Evolutionary conservation across 805 yeast species (phyloP).

Genomic region (Maudiozyma pseudohumilis): DNA sequence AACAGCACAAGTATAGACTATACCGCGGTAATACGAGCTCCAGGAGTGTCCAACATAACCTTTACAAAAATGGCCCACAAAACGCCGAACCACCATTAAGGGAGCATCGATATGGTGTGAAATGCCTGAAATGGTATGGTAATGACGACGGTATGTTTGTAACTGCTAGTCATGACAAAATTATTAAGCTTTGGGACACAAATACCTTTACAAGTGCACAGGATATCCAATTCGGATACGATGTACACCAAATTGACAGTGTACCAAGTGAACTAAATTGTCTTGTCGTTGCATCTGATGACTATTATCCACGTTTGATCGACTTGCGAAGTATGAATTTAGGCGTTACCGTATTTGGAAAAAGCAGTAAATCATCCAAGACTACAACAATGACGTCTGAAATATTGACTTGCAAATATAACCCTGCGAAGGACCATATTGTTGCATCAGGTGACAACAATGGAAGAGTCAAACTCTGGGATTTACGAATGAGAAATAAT

Average conservation of each 20-base stretch:
- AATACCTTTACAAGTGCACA: constrained; percentile 55
- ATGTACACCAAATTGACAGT: constrained; percentile 55
- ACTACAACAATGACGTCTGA: constrained; percentile 35
- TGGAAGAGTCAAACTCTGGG: constrained; percentile 82
- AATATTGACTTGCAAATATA: constrained; percentile 52
- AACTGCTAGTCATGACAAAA: constrained; percentile 69
- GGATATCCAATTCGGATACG: constrained; percentile 48
- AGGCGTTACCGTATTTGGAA: constrained; percentile 58
- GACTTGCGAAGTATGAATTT: constrained; percentile 68
- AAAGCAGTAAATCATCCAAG: constrained; percentile 46
- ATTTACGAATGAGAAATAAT: constrained; percentile 40
- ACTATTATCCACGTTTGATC: constrained; percentile 54
- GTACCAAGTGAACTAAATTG: constrained; percentile 29
- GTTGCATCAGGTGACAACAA: constrained; percentile 75
- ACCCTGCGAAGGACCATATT: constrained; percentile 50
- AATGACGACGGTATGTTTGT: constrained; percentile 78
- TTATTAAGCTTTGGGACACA: constrained; percentile 76
- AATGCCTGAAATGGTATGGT: constrained; percentile 81
- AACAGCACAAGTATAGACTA: constrained; percentile 14
- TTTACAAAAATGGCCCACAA: not conserved
- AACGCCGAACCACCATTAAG: constrained; percentile 8
- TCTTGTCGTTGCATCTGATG: constrained; percentile 69
- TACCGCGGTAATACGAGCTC: constrained; percentile 8
- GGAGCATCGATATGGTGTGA: constrained; percentile 53
- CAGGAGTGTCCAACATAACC: not conserved